A percentile compares a stretch with the other conserved stretches of the same genome.
Conservation (phyloP, 768 basidiomycete genomes). For the Exsudoporus frostii region DNA sequence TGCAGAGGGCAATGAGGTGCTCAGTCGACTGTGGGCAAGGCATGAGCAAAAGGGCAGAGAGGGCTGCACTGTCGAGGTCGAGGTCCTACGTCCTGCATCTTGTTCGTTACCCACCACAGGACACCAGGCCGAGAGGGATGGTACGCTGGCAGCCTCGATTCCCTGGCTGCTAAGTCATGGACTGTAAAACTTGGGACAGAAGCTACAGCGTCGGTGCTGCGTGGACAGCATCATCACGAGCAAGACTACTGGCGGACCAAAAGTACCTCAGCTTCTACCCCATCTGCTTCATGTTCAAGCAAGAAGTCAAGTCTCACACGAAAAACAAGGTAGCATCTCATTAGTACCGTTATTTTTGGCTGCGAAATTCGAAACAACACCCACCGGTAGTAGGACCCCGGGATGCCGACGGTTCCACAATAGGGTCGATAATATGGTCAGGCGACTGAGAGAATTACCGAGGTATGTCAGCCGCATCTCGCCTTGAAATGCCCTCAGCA, state of each 20-base stretch:
- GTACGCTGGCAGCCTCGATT: conserved; percentile 75
- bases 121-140: conserved; percentile 69
- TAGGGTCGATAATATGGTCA: conserved; percentile 67
- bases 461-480: conserved; percentile 81
- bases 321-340: conserved; percentile 46
- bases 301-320: conserved; percentile 73
- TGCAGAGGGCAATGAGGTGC: conserved; percentile 89
- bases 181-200: conserved; percentile 89
- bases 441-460: conserved; percentile 62
- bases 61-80: conserved; percentile 83
- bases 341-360: background rate
- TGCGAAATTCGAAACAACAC: conserved; percentile 22
- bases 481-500: conserved; percentile 68
- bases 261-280: conserved; percentile 65
- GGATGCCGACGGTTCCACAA: conserved; percentile 45
- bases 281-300: conserved; percentile 59
- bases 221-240: conserved; percentile 99
- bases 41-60: conserved; percentile 76
- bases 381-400: conserved; percentile 75
- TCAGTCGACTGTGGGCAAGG: conserved; percentile 86
- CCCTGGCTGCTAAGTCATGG: conserved; percentile 89
- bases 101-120: background rate
- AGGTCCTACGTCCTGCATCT: conserved; percentile 47
- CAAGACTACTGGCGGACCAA: conserved; percentile 87
- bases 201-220: conserved; percentile 81